Evolutionary conservation across 176 grass and related monocot species (phyloP), one percentile per base, ranked within the genome.

Genomic region (Avena sativa): DNA sequence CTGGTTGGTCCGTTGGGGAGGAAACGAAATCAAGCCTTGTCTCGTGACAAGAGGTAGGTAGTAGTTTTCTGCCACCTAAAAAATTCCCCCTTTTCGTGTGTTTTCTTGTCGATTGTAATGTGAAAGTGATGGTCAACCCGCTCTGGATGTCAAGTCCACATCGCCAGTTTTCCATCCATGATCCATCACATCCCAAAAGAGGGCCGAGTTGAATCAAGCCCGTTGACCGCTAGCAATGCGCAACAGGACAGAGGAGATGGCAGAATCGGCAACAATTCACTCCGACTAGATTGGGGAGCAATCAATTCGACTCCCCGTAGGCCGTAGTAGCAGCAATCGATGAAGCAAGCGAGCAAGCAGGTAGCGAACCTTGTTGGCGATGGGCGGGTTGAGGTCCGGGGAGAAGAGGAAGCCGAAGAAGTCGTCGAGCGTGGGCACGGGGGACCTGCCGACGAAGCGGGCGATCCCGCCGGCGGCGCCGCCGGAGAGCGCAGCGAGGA

Each of bases 371-470:
- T 79, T 76, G 85, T 65, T 47, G 6, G 6, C 4, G 21, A 93
- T 93, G 30, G 95, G 89, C 12, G 91, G 91, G 44, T 95, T 98
- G 86, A 95, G 86, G 10, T 98, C 89, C 6, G 78, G 57, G 32
- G 88, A 92, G 85, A 98, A 90, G 70, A 98, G 91, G 86, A 88
- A 95, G 9, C 87, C 16, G 79, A 86, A 89, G 86, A 98, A 98
- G 50, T 95, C 91, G 2, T 93, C 91, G 38, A 92, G 79, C 48
- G 87, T 80, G 20, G 87, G 50, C 74, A 77, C 68, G 14, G 80
- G 52, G 34, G 84, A 55, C 32, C 85, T 81, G 49, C 38, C 64
- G 48, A 85, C 80, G 56, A 71, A 75, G 84, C 93, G 86, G 43
- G 80, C 91, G 67, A 85, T 73, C 9, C 89, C 86, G 0, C 46